A percentile compares a stretch with the other conserved stretches of the same genome.
These are phyloP conservation scores for Crithidia expoeki DNA, from an alignment of 208 protist genomes.

Conservation along the genomic window DNA sequence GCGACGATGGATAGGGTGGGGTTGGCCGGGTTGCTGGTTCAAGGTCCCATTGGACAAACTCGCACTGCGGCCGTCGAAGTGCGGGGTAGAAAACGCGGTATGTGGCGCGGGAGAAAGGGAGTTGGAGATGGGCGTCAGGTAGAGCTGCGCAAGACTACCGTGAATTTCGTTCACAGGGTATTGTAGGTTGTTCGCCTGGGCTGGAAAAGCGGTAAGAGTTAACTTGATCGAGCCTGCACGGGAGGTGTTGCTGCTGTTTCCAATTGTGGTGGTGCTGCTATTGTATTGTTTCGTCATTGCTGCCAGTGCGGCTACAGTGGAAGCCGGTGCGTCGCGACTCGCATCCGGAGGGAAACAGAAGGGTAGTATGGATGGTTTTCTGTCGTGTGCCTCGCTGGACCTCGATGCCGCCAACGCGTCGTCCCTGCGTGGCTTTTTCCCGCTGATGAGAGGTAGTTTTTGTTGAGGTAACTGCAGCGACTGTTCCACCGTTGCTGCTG, in stretches of 20 bases:
- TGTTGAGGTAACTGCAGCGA: neutral
- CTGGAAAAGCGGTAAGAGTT: neutral
- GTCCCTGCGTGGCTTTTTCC: neutral
- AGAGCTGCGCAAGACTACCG: constrained; percentile 24
- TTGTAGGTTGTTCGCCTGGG: neutral
- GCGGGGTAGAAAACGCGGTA: constrained; percentile 14
- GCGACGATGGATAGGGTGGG: neutral
- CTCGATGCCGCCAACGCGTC: neutral
- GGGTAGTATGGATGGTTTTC: neutral
- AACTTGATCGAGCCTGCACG: neutral
- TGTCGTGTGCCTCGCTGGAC: neutral
- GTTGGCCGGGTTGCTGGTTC: neutral
- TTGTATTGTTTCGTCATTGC: neutral
- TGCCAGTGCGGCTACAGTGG: neutral
- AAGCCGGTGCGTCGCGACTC: neutral
- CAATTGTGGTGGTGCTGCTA: constrained; percentile 5
- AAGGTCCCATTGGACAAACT: constrained; percentile 19
- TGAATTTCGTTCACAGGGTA: constrained; percentile 15
- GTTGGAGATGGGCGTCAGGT: constrained; percentile 30
- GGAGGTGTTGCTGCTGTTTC: neutral
- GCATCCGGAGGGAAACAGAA: neutral
- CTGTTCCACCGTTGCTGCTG: neutral
- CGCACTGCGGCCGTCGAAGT: constrained; percentile 23
- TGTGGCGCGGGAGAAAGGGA: constrained; percentile 11
- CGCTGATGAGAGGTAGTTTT: neutral